A percentile compares a stretch with the other conserved stretches of the same genome.
phyloP scores from a whole-genome alignment of 2,329 filamentous ascomycete species.

The Claviceps fusiformis region DNA sequence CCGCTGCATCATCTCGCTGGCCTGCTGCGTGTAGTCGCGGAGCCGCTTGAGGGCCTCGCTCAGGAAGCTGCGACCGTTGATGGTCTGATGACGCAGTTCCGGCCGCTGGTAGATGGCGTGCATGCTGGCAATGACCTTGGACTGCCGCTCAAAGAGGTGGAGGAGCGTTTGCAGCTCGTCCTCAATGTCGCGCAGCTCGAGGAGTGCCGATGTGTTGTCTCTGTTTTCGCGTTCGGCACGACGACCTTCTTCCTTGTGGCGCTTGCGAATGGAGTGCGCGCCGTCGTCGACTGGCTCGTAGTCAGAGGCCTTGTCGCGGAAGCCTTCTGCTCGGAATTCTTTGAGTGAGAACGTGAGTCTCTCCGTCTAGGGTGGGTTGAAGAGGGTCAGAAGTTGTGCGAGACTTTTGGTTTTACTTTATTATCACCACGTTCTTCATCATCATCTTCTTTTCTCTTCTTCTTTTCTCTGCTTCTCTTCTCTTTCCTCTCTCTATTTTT shows the following conservation, averaged over 20 bases:
- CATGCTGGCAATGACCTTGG: constrained; percentile 34
- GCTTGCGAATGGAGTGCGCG: constrained; percentile 22
- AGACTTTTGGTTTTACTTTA: too few species aligned
- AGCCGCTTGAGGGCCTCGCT: constrained; percentile 37
- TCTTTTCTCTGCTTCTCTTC: too few species aligned
- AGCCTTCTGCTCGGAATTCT: constrained; percentile 44
- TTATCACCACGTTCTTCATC: too few species aligned
- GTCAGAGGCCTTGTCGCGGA: constrained; percentile 29
- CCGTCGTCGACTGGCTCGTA: constrained; percentile 28
- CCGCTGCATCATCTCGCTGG: constrained; percentile 43
- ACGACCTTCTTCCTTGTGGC: constrained; percentile 26
- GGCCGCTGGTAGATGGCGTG: constrained; percentile 27
- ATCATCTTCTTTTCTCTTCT: too few species aligned
- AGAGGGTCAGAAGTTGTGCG: too few species aligned
- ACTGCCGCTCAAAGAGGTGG: constrained; percentile 44
- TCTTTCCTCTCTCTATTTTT: too few species aligned
- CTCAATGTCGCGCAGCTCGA: constrained; percentile 51
- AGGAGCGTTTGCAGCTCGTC: constrained; percentile 46
- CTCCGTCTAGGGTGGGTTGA: constrained; percentile 33
- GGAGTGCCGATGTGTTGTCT: constrained; percentile 46
- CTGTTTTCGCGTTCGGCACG: constrained; percentile 44
- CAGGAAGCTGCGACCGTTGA: constrained; percentile 36
- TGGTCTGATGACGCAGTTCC: constrained; percentile 26
- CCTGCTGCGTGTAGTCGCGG: constrained; percentile 39
- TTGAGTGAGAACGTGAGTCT: constrained; percentile 50